phyloP scores from a whole-genome alignment of 1,139 yeast species.

The Saccharomycopsis hybrid region DNA sequence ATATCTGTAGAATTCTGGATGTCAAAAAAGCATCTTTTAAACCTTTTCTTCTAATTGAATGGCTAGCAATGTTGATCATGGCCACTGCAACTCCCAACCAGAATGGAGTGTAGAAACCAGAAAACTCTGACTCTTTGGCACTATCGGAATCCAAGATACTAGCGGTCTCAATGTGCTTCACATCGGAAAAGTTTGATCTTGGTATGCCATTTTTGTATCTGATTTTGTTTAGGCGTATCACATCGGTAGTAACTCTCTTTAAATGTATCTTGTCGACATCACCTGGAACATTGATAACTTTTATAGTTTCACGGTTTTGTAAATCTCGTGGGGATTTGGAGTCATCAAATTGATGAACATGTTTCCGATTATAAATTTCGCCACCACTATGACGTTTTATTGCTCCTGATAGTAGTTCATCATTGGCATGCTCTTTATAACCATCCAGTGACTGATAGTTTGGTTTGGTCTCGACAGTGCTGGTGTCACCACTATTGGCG shows the following conservation, averaged over 20 bases:
- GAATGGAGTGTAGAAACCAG: constrained; percentile 60
- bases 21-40: constrained; percentile 31
- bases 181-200: constrained; percentile 41
- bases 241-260: constrained; percentile 1
- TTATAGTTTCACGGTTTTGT: neutral
- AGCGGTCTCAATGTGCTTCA: constrained; percentile 33
- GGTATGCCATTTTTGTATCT: constrained; percentile 28
- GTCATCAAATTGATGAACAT: neutral
- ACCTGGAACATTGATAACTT: neutral
- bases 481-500: neutral
- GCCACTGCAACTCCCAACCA: constrained; percentile 61
- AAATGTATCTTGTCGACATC: neutral
- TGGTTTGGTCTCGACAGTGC: neutral
- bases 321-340: too few relatives aligned
- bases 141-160: constrained; percentile 41
- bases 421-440: too few relatives aligned
- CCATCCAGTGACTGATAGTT: too few relatives aligned
- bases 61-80: constrained; percentile 43
- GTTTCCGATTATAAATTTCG: too few relatives aligned
- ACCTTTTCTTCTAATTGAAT: constrained; percentile 32
- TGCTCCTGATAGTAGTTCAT: too few relatives aligned
- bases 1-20: constrained; percentile 43
- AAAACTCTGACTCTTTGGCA: constrained; percentile 31
- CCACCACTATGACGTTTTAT: too few relatives aligned
- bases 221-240: constrained; percentile 1